Conservation (phyloP, 2,329 filamentous ascomycete species). For the Lecanicillium sp. region DNA sequence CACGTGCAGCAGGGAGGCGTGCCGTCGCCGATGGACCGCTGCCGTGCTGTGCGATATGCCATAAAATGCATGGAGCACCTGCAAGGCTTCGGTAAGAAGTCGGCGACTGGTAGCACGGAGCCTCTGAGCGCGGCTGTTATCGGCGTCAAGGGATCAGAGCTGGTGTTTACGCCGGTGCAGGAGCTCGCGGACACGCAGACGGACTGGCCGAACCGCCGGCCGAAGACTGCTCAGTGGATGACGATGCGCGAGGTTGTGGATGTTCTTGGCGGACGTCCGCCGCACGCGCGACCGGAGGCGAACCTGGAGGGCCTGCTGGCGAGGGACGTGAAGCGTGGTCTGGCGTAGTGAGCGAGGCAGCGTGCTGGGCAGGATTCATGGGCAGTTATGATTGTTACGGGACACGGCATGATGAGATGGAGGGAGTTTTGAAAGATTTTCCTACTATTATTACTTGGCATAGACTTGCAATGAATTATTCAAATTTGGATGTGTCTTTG, state of each 20-base stretch:
- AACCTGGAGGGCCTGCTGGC: slow-evolving; percentile 47
- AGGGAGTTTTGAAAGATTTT: slow-evolving; percentile 2
- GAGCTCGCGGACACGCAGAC: slow-evolving; percentile 78
- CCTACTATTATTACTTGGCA: not conserved
- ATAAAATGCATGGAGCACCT: slow-evolving; percentile 93
- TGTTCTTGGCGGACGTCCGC: slow-evolving; percentile 68
- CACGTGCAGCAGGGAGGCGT: slow-evolving; percentile 93
- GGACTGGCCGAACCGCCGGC: slow-evolving; percentile 86
- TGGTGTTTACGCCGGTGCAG: slow-evolving; percentile 80
- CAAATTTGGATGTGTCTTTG: no score
- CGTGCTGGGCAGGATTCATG: no score
- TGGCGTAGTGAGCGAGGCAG: slow-evolving; percentile 15
- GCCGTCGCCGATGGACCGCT: slow-evolving; percentile 92
- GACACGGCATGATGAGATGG: no score
- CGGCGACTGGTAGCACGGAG: slow-evolving; percentile 38
- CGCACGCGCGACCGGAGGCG: slow-evolving; percentile 43
- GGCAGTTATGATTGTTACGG: slow-evolving; percentile 4
- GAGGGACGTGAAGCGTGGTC: slow-evolving; percentile 56
- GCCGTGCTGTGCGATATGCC: slow-evolving; percentile 82
- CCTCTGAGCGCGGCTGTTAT: slow-evolving; percentile 74
- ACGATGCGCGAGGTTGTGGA: slow-evolving; percentile 75
- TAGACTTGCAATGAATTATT: not conserved
- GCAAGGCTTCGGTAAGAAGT: slow-evolving; percentile 63
- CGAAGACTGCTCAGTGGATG: slow-evolving; percentile 81
- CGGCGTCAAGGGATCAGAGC: slow-evolving; percentile 82